Evolutionary conservation across 805 yeast species (phyloP).

Genomic region (Phaffomyces antillensis): DNA sequence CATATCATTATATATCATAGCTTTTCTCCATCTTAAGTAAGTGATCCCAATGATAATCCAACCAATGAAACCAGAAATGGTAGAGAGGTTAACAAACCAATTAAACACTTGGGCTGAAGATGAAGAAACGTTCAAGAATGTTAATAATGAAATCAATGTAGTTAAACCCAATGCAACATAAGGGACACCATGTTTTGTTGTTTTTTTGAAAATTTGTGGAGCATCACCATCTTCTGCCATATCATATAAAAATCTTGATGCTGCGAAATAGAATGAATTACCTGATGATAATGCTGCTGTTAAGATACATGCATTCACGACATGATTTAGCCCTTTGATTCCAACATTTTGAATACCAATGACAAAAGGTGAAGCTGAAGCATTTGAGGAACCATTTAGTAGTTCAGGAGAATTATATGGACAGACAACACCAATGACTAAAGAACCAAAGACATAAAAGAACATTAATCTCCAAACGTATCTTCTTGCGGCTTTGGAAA

Average conservation of each 20-base stretch:
- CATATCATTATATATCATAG: conserved; percentile 45
- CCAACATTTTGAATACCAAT: conserved; percentile 68
- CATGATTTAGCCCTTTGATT: conserved; percentile 62
- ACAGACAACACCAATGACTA: conserved; percentile 61
- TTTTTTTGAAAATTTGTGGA: conserved; percentile 58
- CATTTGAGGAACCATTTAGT: conserved; percentile 48
- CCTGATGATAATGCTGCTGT: conserved; percentile 77
- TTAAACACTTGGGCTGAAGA: conserved; percentile 54
- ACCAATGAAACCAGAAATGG: conserved; percentile 69
- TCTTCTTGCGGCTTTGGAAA: conserved; percentile 54
- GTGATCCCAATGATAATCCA: conserved; percentile 67
- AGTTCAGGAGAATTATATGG: conserved; percentile 53
- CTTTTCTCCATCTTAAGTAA: conserved; percentile 64
- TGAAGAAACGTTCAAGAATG: conserved; percentile 61
- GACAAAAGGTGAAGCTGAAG: conserved; percentile 70
- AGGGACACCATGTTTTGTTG: conserved; percentile 70
- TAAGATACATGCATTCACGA: conserved; percentile 72
- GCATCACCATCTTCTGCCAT: conserved; percentile 70
- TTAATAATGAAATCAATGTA: conserved; percentile 45
- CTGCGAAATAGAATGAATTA: conserved; percentile 72
- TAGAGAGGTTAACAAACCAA: conserved; percentile 70
- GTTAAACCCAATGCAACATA: conserved; percentile 38
- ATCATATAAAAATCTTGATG: conserved; percentile 66
- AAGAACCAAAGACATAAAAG: conserved; percentile 58
- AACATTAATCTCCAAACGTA: conserved; percentile 47